Percentiles rank a stretch among this genome's conserved stretches.
phyloP scores from a whole-genome alignment of 441 rosid species.

The Macaranga tanarius region DNA sequence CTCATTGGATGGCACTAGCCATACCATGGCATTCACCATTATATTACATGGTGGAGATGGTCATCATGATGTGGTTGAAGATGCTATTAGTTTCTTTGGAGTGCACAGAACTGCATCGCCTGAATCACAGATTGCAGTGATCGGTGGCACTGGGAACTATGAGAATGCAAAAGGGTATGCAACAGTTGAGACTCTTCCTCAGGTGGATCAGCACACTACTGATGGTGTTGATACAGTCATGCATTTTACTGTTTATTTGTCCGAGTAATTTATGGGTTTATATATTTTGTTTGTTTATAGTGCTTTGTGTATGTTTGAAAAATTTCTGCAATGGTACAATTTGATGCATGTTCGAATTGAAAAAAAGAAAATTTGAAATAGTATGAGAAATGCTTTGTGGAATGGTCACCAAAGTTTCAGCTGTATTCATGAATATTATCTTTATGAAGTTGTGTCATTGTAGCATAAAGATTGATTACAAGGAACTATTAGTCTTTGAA shows the following conservation, averaged over 20 bases:
- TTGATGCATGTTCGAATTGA: not conserved
- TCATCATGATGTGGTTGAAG: conserved; percentile 15
- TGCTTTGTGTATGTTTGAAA: not conserved
- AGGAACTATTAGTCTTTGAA: too few species aligned
- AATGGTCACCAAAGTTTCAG: too few species aligned
- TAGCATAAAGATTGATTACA: too few species aligned
- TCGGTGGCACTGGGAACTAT: conserved; percentile 52
- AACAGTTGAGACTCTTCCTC: conserved; percentile 33
- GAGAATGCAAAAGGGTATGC: conserved; percentile 42
- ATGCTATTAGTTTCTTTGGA: conserved; percentile 49
- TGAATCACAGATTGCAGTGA: conserved; percentile 42
- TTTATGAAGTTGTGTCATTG: too few species aligned
- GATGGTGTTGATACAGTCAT: conserved; percentile 43
- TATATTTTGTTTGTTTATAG: not conserved
- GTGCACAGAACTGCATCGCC: conserved; percentile 38
- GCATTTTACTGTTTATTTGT: conserved; percentile 29
- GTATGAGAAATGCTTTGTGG: too few species aligned
- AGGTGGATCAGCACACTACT: conserved; percentile 34
- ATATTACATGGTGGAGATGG: conserved; percentile 31
- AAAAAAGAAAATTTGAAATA: not conserved
- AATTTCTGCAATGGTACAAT: not conserved
- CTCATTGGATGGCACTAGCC: conserved; percentile 50
- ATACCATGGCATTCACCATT: conserved; percentile 43
- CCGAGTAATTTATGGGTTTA: conserved; percentile 13
- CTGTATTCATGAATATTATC: too few species aligned